Conservation (phyloP, 1,284 basidiomycete species). For the Sanghuangporus weigelae region DNA sequence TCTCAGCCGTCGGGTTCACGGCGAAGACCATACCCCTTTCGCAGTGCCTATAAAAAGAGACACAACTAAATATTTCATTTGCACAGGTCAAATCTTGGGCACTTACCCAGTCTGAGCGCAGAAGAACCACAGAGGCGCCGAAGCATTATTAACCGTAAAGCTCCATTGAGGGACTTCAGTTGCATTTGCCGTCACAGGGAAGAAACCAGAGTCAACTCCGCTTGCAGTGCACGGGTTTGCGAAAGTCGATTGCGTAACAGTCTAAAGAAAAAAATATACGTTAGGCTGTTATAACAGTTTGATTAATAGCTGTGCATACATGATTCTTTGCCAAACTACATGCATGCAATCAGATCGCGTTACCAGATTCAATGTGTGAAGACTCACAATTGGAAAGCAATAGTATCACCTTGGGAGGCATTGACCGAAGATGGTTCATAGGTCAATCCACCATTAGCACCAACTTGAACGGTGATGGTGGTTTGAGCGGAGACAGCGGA, state of each 20-base stretch:
- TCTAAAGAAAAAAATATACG: slow-evolving; percentile 27
- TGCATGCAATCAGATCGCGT: not conserved
- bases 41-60: slow-evolving; percentile 28
- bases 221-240: slow-evolving; percentile 35
- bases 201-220: slow-evolving; percentile 42
- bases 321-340: slow-evolving; percentile 34
- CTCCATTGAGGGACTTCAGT: slow-evolving; percentile 29
- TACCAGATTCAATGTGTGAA: slow-evolving; percentile 1
- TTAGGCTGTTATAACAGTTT: not conserved
- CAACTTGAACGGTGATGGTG: slow-evolving; percentile 39
- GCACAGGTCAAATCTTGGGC: slow-evolving; percentile 19
- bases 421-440: slow-evolving; percentile 43
- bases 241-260: slow-evolving; percentile 58
- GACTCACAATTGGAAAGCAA: slow-evolving; percentile 49
- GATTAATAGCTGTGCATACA: slow-evolving; percentile 21
- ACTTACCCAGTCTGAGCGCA: slow-evolving; percentile 32
- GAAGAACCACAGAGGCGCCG: slow-evolving; percentile 38
- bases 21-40: slow-evolving; percentile 37
- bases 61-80: not conserved
- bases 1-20: slow-evolving; percentile 31
- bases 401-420: slow-evolving; percentile 44
- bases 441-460: slow-evolving; percentile 36
- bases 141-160: slow-evolving; percentile 33
- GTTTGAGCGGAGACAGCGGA: slow-evolving; percentile 34
- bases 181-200: slow-evolving; percentile 27